A percentile compares a stretch with the other conserved stretches of the same genome.
These are phyloP conservation scores for Corymbia citriodora DNA, from an alignment of 441 rosid genomes.

Conservation along the genomic window DNA sequence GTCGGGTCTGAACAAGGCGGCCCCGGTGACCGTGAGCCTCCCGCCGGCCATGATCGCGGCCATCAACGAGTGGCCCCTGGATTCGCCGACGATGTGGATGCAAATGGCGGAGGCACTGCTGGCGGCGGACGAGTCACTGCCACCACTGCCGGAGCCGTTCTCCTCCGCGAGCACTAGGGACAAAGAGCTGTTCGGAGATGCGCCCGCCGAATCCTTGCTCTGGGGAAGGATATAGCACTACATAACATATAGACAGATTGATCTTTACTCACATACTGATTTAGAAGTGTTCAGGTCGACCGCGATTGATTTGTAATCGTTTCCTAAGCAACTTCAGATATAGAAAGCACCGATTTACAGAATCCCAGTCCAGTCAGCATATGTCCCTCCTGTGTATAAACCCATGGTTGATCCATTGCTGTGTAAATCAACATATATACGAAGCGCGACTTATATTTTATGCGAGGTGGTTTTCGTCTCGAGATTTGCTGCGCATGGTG, in stretches of 20 bases:
- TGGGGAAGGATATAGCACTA: background rate
- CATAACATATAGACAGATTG: background rate
- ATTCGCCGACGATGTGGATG: background rate
- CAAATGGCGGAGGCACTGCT: background rate
- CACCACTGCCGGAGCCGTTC: background rate
- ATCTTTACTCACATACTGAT: background rate
- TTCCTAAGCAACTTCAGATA: background rate
- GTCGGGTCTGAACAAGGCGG: background rate
- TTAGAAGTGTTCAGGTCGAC: background rate
- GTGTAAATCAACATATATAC: background rate
- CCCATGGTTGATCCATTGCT: background rate
- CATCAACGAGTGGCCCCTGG: slow-evolving; percentile 7
- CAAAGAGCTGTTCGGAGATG: background rate
- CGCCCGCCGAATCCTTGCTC: background rate
- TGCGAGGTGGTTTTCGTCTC: background rate
- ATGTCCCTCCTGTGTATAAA: background rate
- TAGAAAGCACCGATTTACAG: background rate
- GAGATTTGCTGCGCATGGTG: background rate
- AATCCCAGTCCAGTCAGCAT: background rate
- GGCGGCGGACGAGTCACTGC: background rate
- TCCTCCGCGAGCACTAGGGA: background rate
- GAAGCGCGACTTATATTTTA: background rate
- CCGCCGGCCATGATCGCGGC: background rate
- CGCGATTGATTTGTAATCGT: background rate
- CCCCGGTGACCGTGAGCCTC: background rate